Conservation (phyloP, 768 basidiomycete species). For the Leccinum rimulosum region DNA sequence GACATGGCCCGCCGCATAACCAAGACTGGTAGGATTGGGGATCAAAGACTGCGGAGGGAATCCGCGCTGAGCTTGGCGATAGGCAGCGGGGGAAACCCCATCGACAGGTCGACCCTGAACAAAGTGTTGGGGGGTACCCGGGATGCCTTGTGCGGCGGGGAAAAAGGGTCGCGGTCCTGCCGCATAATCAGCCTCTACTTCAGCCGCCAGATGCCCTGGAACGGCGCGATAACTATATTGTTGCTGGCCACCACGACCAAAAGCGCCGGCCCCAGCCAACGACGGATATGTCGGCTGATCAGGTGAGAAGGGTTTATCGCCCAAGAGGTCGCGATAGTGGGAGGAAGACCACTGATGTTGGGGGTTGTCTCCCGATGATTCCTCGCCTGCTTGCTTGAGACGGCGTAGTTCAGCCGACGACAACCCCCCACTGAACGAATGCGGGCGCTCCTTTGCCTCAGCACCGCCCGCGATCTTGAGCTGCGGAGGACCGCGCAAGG, state of each 20-base stretch:
- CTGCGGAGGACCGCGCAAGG: conserved; percentile 51
- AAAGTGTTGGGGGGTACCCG: conserved; percentile 44
- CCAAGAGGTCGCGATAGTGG: conserved; percentile 46
- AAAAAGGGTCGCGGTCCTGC: conserved; percentile 56
- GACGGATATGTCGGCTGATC: conserved; percentile 64
- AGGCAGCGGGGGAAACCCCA: conserved; percentile 44
- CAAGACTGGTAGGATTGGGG: conserved; percentile 52
- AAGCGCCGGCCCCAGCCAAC: conserved; percentile 44
- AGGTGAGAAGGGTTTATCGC: conserved; percentile 42
- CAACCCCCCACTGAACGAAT: conserved; percentile 78
- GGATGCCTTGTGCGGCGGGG: conserved; percentile 39
- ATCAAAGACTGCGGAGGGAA: conserved; percentile 56
- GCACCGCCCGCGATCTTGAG: conserved; percentile 49
- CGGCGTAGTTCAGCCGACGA: conserved; percentile 73
- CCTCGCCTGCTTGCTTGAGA: conserved; percentile 65
- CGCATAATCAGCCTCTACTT: conserved; percentile 51
- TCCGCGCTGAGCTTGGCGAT: conserved; percentile 61
- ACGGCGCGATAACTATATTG: conserved; percentile 50
- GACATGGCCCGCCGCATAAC: conserved; percentile 54
- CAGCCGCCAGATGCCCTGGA: conserved; percentile 25
- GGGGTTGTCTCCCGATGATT: conserved; percentile 35
- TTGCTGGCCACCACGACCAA: conserved; percentile 54
- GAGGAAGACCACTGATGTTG: conserved; percentile 51
- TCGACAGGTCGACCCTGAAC: conserved; percentile 53
- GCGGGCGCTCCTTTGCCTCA: conserved; percentile 74